These are phyloP conservation scores for Yueomyces sp. DNA, from an alignment of 1,139 yeast species.

Conservation along the genomic window DNA sequence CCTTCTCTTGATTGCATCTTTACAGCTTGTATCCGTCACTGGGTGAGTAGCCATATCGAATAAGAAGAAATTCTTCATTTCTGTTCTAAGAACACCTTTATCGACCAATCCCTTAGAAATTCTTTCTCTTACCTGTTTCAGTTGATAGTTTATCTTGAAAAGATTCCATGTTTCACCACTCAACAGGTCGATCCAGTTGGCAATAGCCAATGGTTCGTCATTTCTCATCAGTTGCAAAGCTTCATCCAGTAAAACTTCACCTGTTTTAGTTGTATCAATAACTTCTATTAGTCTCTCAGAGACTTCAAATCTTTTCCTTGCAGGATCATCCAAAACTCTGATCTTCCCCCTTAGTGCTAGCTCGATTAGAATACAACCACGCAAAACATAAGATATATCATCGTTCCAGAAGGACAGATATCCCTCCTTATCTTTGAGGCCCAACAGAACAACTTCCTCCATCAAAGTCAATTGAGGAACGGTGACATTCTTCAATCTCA, in stretches of 20 bases:
- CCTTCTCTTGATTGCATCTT: constrained; percentile 62
- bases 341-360: constrained; percentile 84
- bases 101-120: constrained; percentile 94
- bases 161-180: constrained; percentile 97
- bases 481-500: constrained; percentile 27
- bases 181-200: constrained; percentile 87
- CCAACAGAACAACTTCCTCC: constrained; percentile 92
- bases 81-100: constrained; percentile 94
- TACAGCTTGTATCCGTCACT: constrained; percentile 74
- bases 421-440: constrained; percentile 91
- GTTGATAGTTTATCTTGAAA: constrained; percentile 85
- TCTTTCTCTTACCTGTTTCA: constrained; percentile 94
- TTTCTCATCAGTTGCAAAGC: constrained; percentile 80
- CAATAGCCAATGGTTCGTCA: constrained; percentile 69
- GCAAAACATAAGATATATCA: constrained; percentile 85
- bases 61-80: constrained; percentile 81
- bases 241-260: constrained; percentile 90
- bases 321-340: constrained; percentile 82
- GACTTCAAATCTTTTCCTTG: constrained; percentile 80
- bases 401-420: constrained; percentile 97
- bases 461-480: constrained; percentile 73
- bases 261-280: constrained; percentile 75
- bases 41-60: constrained; percentile 99
- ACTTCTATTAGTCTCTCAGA: constrained; percentile 83
- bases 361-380: constrained; percentile 90